phyloP scores from a whole-genome alignment of 2,329 filamentous ascomycete genomes.

The Alternaria sp. region DNA sequence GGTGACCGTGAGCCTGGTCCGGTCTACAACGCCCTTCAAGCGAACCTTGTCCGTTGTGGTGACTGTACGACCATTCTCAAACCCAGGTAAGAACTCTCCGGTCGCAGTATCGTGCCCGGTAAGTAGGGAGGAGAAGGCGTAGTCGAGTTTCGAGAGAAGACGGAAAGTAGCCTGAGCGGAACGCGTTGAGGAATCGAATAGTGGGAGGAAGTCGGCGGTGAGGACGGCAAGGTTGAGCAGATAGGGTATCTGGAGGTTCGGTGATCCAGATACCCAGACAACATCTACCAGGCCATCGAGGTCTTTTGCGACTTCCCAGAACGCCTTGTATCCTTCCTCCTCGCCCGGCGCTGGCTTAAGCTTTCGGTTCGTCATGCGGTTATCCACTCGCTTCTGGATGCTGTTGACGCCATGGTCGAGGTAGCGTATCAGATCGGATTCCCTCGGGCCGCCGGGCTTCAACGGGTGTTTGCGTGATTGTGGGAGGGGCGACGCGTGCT shows the following conservation, averaged over 20 bases:
- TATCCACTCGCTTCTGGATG: conserved; percentile 38
- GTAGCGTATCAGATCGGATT: conserved; percentile 63
- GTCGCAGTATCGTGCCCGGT: conserved; percentile 70
- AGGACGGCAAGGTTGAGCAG: conserved; percentile 78
- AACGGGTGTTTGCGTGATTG: conserved; percentile 60
- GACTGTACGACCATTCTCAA: conserved; percentile 66
- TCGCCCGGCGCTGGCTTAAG: conserved; percentile 51
- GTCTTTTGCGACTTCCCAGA: conserved; percentile 75
- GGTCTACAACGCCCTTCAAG: conserved; percentile 79
- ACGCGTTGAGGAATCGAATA: conserved; percentile 71
- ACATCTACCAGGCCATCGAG: conserved; percentile 77
- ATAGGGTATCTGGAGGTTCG: conserved; percentile 81
- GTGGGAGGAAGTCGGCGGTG: conserved; percentile 72
- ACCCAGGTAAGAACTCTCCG: conserved; percentile 71
- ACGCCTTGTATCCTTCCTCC: conserved; percentile 63
- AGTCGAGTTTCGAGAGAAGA: conserved; percentile 78
- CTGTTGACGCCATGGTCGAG: conserved; percentile 58
- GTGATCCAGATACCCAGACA: conserved; percentile 85
- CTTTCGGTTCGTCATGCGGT: conserved; percentile 51
- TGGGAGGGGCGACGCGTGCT: conserved; percentile 54
- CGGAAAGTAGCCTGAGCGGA: conserved; percentile 71
- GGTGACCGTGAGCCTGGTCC: conserved; percentile 73
- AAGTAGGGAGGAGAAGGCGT: conserved; percentile 79
- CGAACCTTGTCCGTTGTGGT: conserved; percentile 90
- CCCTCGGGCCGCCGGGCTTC: conserved; percentile 63